Base-by-base conservation (phyloP, 1,139 yeast genomes). In the Candida sp. region DNA sequence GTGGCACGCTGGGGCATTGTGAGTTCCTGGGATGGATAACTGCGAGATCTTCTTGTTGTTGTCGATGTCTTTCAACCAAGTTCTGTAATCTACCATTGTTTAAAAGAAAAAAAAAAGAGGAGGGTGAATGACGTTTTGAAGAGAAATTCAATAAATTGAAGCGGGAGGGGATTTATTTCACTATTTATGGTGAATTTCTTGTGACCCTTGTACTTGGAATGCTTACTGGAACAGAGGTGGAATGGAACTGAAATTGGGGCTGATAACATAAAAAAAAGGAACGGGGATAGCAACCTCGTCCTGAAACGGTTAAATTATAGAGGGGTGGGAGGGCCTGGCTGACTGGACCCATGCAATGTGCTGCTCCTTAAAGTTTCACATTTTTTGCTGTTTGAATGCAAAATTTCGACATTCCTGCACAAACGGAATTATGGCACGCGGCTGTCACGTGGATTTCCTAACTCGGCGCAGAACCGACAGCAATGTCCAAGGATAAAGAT, bases 21-120 rank as follows among this genome's bases (percentile, higher is more conserved):
- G 96, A 17, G 96, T 88, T 12, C 96, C 96, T 5, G 96, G 92
- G 51, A 88, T 75, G 0, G 93, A 76, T 52, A 89, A 74, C 56
- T 78, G 71, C 6, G 87, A 75, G 46, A 88, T 56, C 38, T 64
- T 63, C 39, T 78, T 72, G 65, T 84, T 74, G 65, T 86, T 90
- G 52, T 73, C 69, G 52, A 87, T 63, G 11, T 78, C 75, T 42
- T 69, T 66, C 72, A 85, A 70, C 96, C 96, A 88, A 47, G 70
- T 53, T 57, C 66, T 66, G 60, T 72, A 75, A 53, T 75, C 59
- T 43, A 76, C 80, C 81, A 77, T 77, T 55, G 17, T 28, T 22
- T 17, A 28, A 28, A 27, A 9, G 2, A 39, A 7, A 26, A 5
- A 7, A 3, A 17, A 27, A 7, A 26, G 26, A 27, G 23, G 12